Base-by-base conservation (phyloP, 139 green algal species). In the Coelastrella sp. region DNA sequence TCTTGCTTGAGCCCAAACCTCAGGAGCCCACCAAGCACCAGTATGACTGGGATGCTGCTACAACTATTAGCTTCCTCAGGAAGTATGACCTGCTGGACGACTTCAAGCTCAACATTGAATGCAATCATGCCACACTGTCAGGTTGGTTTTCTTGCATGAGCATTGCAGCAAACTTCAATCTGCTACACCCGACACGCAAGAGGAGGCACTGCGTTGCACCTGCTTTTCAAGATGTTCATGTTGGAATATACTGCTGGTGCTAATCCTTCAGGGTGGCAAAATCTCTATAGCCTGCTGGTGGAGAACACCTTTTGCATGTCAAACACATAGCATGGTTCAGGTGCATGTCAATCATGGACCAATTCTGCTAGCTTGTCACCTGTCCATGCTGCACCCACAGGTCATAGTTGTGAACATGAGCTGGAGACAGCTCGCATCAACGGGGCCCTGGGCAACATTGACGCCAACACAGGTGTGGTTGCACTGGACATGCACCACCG, bases 31-130 rank as follows among this genome's bases (percentile, higher is more conserved):
- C 94, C 57, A 97, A 97, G 88, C 95, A 90, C 72, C 84, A 84
- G 90, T 95, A 96, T 58, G 96, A 97, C 85, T 97, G 75, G 79
- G 96, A 97, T 85, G 95, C 78, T 0, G 93, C 94, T 58, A 96
- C 95, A 35, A 97, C 95, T 0, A 24, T 92, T 5, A 86, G 63
- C 35, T 97, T 97, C 86, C 92, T 97, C 25, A 49, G 78, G 22
- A 82, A 81, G 11, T 88, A 96, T 88, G 93, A 93, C 24, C 91
- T 97, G 24, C 58, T 93, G 58, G 60, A 92, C 27, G 90, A 95
- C 7, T 97, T 96, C 92, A 96, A 95, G 84, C 80, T 97, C n/a
- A 97, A 97, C 84, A 89, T 97, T 6, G 96, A 97, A 92, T 97
- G 96, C 95, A 97, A 97, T 91, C 96, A 97, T 92, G 96, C 96